These are phyloP conservation scores for Pharnaceum exiguum DNA, from an alignment of 148 eudicot species.

Conservation along the genomic window DNA sequence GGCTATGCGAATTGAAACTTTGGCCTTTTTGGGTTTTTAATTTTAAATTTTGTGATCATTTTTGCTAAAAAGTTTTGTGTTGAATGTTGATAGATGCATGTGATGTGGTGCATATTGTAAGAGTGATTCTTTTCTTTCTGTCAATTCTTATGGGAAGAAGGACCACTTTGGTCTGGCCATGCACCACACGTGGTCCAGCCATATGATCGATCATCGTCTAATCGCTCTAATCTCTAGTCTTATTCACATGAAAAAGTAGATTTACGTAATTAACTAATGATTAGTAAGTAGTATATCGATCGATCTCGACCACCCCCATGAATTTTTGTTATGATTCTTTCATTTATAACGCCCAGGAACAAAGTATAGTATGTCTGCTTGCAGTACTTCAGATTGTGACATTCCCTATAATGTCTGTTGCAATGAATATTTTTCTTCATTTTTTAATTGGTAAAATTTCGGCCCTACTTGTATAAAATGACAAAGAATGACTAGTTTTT, in stretches of 20 bases:
- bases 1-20: constrained; percentile 9
- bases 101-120: constrained; percentile 27
- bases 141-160: constrained; percentile 18
- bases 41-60: neutral
- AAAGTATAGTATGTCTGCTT: constrained; percentile 21
- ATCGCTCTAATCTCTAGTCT: constrained; percentile 14
- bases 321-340: neutral
- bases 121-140: constrained; percentile 29
- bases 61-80: neutral
- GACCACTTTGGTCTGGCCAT: constrained; percentile 32
- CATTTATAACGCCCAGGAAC: constrained; percentile 7
- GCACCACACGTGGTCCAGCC: constrained; percentile 40
- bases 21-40: neutral
- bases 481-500: too few species aligned
- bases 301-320: too few species aligned
- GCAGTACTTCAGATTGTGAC: constrained; percentile 15
- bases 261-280: constrained; percentile 2
- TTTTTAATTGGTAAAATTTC: too few species aligned
- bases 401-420: constrained; percentile 6
- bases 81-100: constrained; percentile 11
- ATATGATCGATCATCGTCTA: neutral
- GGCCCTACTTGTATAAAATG: too few species aligned
- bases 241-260: constrained; percentile 19
- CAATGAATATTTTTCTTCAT: too few species aligned
- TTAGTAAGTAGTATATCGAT: too few species aligned